These are phyloP conservation scores for Talaromyces sp. DNA, from an alignment of 2,329 filamentous ascomycete genomes.

Conservation along the genomic window DNA sequence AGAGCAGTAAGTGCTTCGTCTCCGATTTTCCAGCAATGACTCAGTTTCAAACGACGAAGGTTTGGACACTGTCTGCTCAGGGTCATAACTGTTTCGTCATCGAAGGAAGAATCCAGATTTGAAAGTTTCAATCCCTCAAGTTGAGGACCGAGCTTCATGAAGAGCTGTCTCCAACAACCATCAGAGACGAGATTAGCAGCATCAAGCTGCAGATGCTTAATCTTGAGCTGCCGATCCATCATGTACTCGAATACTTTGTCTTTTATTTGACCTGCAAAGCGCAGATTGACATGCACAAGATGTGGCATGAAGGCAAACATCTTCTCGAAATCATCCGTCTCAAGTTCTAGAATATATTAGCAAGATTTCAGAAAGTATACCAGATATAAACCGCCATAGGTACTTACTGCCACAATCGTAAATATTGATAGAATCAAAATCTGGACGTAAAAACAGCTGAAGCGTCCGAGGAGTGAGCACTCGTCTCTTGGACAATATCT, in stretches of 20 bases:
- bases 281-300: conserved; percentile 66
- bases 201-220: conserved; percentile 73
- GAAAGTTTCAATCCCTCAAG: conserved; percentile 71
- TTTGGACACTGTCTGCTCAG: conserved; percentile 62
- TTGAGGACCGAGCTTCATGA: conserved; percentile 59
- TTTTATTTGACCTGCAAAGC: conserved; percentile 88
- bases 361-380: background rate
- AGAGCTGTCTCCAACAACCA: conserved; percentile 65
- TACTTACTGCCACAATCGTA: conserved; percentile 56
- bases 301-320: conserved; percentile 72
- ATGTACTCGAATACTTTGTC: conserved; percentile 78
- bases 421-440: conserved; percentile 53
- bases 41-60: conserved; percentile 71
- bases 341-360: conserved; percentile 51
- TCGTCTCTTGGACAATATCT: conserved; percentile 60
- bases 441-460: conserved; percentile 46
- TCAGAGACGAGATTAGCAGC: conserved; percentile 80
- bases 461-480: conserved; percentile 48
- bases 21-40: conserved; percentile 70
- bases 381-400: background rate
- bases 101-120: conserved; percentile 76
- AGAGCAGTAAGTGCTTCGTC: conserved; percentile 62
- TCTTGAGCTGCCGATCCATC: conserved; percentile 60
- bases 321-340: conserved; percentile 68
- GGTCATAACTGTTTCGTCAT: conserved; percentile 61